These are phyloP conservation scores for Protomyces inouyei DNA, from an alignment of 1,139 yeast species.

Conservation along the genomic window DNA sequence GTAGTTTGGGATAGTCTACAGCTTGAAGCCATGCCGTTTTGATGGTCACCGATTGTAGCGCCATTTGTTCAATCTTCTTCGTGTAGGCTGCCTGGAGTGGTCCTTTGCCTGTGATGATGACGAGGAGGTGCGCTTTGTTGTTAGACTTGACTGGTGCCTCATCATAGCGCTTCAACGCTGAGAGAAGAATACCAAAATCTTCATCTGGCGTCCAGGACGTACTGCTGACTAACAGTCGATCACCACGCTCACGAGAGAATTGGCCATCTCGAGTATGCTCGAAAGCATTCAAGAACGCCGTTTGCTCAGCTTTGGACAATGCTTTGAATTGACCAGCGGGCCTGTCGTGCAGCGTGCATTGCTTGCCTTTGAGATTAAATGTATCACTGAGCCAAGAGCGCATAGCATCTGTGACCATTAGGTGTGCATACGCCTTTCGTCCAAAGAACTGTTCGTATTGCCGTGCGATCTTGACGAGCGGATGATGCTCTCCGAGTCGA, in stretches of 20 bases:
- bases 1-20: conserved; percentile 72
- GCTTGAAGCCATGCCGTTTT: conserved; percentile 70
- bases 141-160: conserved; percentile 32
- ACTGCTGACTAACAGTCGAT: conserved; percentile 59
- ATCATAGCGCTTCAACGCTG: conserved; percentile 64
- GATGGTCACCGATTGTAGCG: conserved; percentile 46
- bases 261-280: conserved; percentile 45
- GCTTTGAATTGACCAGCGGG: conserved; percentile 69
- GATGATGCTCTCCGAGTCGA: conserved; percentile 53
- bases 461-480: conserved; percentile 57
- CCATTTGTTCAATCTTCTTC: conserved; percentile 36
- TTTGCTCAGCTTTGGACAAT: conserved; percentile 34
- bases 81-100: conserved; percentile 61
- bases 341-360: conserved; percentile 57
- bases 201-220: conserved; percentile 97
- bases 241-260: neutral
- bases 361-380: conserved; percentile 2
- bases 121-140: conserved; percentile 49
- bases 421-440: conserved; percentile 58
- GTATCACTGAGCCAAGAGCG: conserved; percentile 38
- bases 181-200: conserved; percentile 64
- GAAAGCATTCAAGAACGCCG: conserved; percentile 29
- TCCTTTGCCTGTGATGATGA: conserved; percentile 91
- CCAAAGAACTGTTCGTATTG: conserved; percentile 58
- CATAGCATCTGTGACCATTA: conserved; percentile 79